Evolutionary conservation across 306 rosid genomes (phyloP), one percentile per base, ranked within the genome.

Genomic region (Quercus aquifolioides): DNA sequence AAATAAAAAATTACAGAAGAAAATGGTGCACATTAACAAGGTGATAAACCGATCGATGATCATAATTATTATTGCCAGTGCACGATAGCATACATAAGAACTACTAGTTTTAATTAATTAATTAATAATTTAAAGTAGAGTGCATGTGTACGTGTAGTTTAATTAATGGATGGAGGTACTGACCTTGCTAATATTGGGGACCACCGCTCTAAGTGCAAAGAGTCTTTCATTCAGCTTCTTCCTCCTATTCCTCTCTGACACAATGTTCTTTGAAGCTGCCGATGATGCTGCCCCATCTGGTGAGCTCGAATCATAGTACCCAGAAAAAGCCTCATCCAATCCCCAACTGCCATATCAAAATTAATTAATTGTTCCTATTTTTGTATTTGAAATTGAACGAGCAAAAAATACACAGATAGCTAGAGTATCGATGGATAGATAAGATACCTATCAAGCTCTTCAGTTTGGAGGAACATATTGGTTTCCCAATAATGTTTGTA

Each of bases 111-210:
- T 35, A 17, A 28, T 35, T 49, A 49, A 49, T 31, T 33, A 31
- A 38, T 38, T 6, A 38, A 38, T 35, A 38, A 38, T 38, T 7
- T 2, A 38, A 38, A 8, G 11, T 38, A 38, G 11, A 8, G 46
- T 38, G 11, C 11, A 38, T 38, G 46, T 41, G 46, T 8, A 41
- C 3, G 46, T 41, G 46, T 13, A 49, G 15, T 9, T 49, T 49
- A 10, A 49, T 49, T 20, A 25, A 26, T 74, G 56, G 69, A 31
- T 70, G 54, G 17, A 41, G 46, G 46, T 41, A 41, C 46, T 41
- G 46, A 91, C 99, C 98, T 96, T 96, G 92, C 88, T 91, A 11
- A 96, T 96, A 63, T 96, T 93, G 18, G 99, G 99, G 73, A 96
- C 99, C 81, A 91, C 98, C 5, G 98, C 86, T 86, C 99, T 87